Evolutionary conservation across 2,329 filamentous ascomycete genomes (phyloP).

Genomic region (Cordyceps fumosorosea): DNA sequence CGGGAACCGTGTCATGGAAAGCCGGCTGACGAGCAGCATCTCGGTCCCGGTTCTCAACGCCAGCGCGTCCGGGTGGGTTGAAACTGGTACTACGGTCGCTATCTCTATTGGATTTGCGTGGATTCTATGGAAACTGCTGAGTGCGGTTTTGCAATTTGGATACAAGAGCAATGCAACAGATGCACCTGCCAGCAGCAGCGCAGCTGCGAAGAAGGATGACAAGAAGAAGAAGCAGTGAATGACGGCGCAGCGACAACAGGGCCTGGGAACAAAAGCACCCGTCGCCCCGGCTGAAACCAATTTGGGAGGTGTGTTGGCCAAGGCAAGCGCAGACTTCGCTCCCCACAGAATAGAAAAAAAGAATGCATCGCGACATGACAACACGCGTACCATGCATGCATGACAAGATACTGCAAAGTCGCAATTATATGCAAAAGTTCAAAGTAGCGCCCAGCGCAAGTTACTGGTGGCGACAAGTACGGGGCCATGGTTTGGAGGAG

Average conservation of each 20-base stretch:
- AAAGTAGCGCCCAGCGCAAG: background rate
- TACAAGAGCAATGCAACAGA: background rate
- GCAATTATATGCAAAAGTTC: background rate
- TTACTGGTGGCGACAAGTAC: too few relatives aligned
- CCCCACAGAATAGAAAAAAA: background rate
- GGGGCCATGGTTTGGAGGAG: too few relatives aligned
- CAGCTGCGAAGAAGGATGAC: background rate
- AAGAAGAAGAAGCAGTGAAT: conserved; percentile 20
- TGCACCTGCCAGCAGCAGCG: background rate
- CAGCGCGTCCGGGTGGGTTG: conserved; percentile 40
- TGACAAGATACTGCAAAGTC: background rate
- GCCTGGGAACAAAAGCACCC: background rate
- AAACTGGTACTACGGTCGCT: conserved; percentile 49
- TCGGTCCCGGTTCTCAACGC: conserved; percentile 60
- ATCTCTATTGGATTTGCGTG: conserved; percentile 62
- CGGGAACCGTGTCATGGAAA: conserved; percentile 13
- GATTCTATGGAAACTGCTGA: conserved; percentile 55
- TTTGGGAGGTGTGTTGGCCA: background rate
- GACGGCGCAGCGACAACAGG: background rate
- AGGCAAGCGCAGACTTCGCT: background rate
- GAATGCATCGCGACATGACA: background rate
- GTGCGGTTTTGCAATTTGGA: conserved; percentile 23
- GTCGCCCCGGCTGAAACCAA: background rate
- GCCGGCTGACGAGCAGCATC: conserved; percentile 46
- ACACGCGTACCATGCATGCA: background rate